These are phyloP conservation scores for Salix purpurea DNA, from an alignment of 345 rosid genomes.

Conservation along the genomic window DNA sequence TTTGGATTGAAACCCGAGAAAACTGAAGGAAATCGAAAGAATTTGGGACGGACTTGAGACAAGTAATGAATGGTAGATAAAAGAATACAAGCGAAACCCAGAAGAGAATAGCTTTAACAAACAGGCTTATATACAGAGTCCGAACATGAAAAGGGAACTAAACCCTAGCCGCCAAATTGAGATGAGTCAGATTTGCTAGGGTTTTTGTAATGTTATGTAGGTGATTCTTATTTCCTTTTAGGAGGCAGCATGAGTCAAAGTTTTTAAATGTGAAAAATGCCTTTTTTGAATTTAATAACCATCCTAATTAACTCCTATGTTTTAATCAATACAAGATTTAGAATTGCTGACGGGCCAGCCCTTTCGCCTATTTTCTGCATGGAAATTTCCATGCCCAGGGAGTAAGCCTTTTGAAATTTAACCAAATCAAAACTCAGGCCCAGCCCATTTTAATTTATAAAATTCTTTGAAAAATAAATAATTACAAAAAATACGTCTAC, in stretches of 20 bases:
- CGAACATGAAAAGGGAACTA: not conserved
- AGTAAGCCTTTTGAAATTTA: no score
- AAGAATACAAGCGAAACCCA: not conserved
- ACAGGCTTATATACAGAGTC: not conserved
- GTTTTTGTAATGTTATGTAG: not conserved
- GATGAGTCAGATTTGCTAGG: not conserved
- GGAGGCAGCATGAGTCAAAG: not conserved
- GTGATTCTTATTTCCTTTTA: not conserved
- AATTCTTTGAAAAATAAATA: no score
- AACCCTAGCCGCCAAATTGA: conserved; percentile 51
- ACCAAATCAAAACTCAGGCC: no score
- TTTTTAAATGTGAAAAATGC: not conserved
- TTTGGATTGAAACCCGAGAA: not conserved
- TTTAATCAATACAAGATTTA: no score
- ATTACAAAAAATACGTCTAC: no score
- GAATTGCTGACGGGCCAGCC: no score
- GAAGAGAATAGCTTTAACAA: not conserved
- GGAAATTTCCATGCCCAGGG: no score
- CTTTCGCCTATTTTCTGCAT: no score
- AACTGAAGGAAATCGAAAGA: not conserved
- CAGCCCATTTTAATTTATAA: no score
- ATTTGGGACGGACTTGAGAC: conserved; percentile 13
- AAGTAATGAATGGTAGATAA: conserved; percentile 3
- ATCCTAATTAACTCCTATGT: no score
- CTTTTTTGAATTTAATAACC: not conserved